Percentiles rank a stretch among this genome's conserved stretches.
Conservation (phyloP, 768 basidiomycete species). For the Collybia nuda region DNA sequence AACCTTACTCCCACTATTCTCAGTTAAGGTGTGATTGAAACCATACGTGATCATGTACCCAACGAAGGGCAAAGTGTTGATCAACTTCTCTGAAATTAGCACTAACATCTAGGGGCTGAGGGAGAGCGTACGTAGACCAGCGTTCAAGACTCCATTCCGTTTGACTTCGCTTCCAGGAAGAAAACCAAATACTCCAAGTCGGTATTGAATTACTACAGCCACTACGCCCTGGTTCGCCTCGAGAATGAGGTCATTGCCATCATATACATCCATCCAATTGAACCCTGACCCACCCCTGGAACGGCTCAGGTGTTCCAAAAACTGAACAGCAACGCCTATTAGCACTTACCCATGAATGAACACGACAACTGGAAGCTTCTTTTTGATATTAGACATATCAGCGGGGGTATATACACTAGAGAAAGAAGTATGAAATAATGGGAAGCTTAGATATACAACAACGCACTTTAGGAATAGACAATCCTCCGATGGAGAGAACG, state of each 20-base stretch:
- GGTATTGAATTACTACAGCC: conserved; percentile 40
- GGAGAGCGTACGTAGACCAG: conserved; percentile 39
- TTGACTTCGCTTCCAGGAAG: conserved; percentile 43
- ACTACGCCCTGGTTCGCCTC: conserved; percentile 32
- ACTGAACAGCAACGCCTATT: no score
- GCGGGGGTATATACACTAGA: conserved; percentile 36
- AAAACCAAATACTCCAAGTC: conserved; percentile 47
- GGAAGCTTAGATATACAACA: neutral
- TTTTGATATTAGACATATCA: conserved; percentile 16
- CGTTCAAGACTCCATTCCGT: conserved; percentile 42
- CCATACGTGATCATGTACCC: conserved; percentile 43
- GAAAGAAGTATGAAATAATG: neutral
- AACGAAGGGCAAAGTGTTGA: conserved; percentile 40
- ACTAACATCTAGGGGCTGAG: neutral
- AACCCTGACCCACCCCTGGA: conserved; percentile 29
- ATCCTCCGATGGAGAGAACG: conserved; percentile 28
- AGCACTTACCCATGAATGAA: conserved; percentile 41
- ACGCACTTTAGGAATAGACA: conserved; percentile 40
- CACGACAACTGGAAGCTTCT: conserved; percentile 35
- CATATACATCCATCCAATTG: conserved; percentile 19
- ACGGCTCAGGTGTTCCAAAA: no score
- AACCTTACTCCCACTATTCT: neutral
- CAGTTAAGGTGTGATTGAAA: neutral
- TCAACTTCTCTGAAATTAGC: conserved; percentile 29
- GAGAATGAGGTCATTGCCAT: conserved; percentile 29